Percentiles rank a stretch among this genome's conserved stretches.
phyloP scores from a whole-genome alignment of 169 alveolate genomes.

The Perkinsus olseni region DNA sequence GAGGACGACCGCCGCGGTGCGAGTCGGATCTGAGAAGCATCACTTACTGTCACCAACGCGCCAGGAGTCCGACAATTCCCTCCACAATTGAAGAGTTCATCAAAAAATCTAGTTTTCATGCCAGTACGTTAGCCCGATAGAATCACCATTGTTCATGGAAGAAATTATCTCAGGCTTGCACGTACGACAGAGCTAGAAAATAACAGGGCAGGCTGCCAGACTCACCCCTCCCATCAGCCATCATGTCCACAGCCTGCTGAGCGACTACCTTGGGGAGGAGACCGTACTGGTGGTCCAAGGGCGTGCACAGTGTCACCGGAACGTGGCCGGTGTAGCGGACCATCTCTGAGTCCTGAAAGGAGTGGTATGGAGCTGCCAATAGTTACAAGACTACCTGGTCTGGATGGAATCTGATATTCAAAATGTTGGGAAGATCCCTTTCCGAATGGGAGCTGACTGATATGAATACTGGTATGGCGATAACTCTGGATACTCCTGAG shows the following conservation, averaged over 20 bases:
- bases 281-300: not conserved
- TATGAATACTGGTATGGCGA: not conserved
- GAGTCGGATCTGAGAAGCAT: not conserved
- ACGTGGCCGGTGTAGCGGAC: not conserved
- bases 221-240: not conserved
- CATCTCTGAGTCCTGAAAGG: not conserved
- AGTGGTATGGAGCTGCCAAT: not conserved
- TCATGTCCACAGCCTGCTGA: not conserved
- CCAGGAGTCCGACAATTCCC: too few species aligned
- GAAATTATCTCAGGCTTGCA: too few species aligned
- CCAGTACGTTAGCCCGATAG: too few species aligned
- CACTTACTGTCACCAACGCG: too few species aligned
- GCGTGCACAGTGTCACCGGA: not conserved
- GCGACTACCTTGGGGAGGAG: not conserved
- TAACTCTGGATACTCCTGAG: not conserved
- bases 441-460: not conserved
- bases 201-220: too few species aligned
- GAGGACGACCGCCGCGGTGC: not conserved
- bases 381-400: not conserved
- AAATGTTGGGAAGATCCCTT: not conserved
- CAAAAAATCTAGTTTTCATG: too few species aligned
- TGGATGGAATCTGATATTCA: not conserved
- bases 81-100: too few species aligned
- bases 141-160: too few species aligned
- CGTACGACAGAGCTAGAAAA: too few species aligned